Evolutionary conservation across 2,329 filamentous ascomycete species (phyloP), one percentile per base, ranked within the genome.

Genomic region (Alternaria hordeiaustralica): DNA sequence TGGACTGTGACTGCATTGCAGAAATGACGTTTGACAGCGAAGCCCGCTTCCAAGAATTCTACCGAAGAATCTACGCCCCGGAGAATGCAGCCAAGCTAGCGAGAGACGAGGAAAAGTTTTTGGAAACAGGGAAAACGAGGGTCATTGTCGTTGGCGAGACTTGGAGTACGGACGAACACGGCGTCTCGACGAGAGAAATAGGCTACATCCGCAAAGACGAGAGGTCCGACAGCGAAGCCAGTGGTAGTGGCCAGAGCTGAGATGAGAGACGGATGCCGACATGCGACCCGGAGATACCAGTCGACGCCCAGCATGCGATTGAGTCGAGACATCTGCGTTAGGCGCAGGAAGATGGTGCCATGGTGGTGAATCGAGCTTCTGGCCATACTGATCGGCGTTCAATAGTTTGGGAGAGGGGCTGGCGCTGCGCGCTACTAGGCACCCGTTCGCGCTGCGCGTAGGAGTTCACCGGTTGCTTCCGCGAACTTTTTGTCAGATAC

Each of bases 91-190:
- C 66, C 3, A 61, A 67, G 6, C 41, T 78, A 3, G 71, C 69
- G 9, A 61, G 47, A 28, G 74, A 77, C 54, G 73, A 77, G 43
- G 66, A 65, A n/a, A 54, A 46, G 15, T 78, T 78, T 41, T 41
- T 76, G 26, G 47, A 73, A n/a, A 36, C 55, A 6, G 65, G 60
- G 2, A 72, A 67, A 49, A 67, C 72, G 10, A 71, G 56, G 50
- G 47, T 68, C 26, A 69, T 77, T 10, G 75, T 76, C 2, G 61
- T 76, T n/a, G 74, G 72, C 43, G 74, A 77, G 47, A 72, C 73
- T 10, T 66, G 61, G 44, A 62, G 54, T 26, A 71, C 67, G 11
- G 65, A 68, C 26, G 64, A 64, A 30, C 51, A 63, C 18, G 68
- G 66, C 33, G 46, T 60, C 13, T 61, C 65, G 21, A 61, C 61